Evolutionary conservation across 305 asterid species (phyloP).

Genomic region (Stenogyne calaminthoides): DNA sequence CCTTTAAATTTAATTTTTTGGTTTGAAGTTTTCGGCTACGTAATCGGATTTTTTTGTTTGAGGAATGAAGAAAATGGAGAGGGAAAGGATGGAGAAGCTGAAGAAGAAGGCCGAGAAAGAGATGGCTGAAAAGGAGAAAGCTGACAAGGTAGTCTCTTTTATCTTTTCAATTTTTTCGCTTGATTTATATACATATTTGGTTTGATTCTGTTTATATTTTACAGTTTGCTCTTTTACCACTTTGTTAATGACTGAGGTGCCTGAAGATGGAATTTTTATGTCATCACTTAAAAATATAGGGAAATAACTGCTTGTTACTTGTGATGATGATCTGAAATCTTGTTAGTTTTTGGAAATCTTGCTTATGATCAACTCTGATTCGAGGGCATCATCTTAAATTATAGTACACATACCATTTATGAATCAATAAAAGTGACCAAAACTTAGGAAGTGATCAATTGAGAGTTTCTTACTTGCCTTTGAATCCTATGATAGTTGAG

Average conservation of each 20-base stretch:
- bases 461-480: neutral
- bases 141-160: slow-evolving; percentile 37
- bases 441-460: neutral
- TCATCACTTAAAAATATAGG: neutral
- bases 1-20: neutral
- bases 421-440: neutral
- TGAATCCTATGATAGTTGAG: neutral
- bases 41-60: neutral
- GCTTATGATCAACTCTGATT: neutral
- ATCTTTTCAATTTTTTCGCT: neutral
- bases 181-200: neutral
- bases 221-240: neutral
- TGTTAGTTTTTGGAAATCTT: neutral
- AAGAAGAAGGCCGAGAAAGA: slow-evolving; percentile 48
- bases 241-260: neutral
- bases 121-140: slow-evolving; percentile 43
- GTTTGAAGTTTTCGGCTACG: neutral
- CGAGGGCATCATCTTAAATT: slow-evolving; percentile 5
- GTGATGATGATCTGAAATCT: slow-evolving; percentile 4
- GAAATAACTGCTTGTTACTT: neutral
- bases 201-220: neutral
- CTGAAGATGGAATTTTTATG: neutral
- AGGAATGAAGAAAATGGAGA: slow-evolving; percentile 49
- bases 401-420: neutral
- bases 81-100: slow-evolving; percentile 53